Evolutionary conservation across 768 basidiomycete species (phyloP), one percentile per base, ranked within the genome.

Genomic region (Kwoniella heveanensis): DNA sequence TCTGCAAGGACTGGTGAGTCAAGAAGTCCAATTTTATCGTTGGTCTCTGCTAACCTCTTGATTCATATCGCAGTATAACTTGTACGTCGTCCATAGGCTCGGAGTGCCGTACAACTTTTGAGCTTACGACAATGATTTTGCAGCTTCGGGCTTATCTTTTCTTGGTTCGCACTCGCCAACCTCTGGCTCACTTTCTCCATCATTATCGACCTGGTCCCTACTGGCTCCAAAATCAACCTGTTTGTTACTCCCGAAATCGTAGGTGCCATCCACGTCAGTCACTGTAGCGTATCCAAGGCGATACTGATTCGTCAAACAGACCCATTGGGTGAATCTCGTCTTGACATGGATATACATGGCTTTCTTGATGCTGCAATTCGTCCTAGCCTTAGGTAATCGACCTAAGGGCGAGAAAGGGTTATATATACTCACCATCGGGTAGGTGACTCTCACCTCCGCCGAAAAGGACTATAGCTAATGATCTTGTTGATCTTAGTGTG

Each of bases 271-370:
- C n/a, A n/a, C n/a, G n/a, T n/a, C n/a, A n/a, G n/a, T n/a, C n/a
- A n/a, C n/a, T n/a, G n/a, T n/a, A n/a, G n/a, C n/a, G n/a, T n/a
- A n/a, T n/a, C n/a, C n/a, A n/a, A n/a, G n/a, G n/a, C n/a, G n/a
- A n/a, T n/a, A n/a, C n/a, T n/a, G n/a, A n/a, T n/a, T n/a, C n/a
- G n/a, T n/a, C n/a, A n/a, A n/a, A n/a, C n/a, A 91, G 92, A 94
- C 92, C 17, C 88, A 91, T 68, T 95, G 91, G 91, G 82, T 93
- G 47, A 96, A 96, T 72, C 67, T 87, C 47, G 86, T 81, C 15
- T 83, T 93, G 60, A 88, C 90, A 82, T 93, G 92, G 91, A 82
- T 91, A 21, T 96, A 95, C 77, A 83, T 95, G 46, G 84, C 87
- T 1, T 90, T 92, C 82, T 82, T 97, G 37, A 90, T 86, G 17